Evolutionary conservation across 108 stramenopile genomes (phyloP), one percentile per base, ranked within the genome.

Genomic region (Cyclotella kingstonii): DNA sequence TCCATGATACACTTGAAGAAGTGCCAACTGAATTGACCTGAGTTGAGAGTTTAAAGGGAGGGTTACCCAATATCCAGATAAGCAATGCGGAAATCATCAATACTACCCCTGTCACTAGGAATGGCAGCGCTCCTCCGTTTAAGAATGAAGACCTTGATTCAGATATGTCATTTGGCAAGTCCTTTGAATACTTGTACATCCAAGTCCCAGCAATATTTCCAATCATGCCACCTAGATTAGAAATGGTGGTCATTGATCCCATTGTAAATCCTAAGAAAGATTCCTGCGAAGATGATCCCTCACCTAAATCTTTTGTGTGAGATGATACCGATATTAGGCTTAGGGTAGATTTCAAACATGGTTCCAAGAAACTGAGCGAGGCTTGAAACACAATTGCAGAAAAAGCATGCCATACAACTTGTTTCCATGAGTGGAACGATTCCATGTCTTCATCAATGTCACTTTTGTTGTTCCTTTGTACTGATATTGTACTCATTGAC

Each of bases 31-130:
- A n/a, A n/a, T n/a, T n/a, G n/a, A n/a, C n/a, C n/a, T 44, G 7
- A 17, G 4, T 44, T 17, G n/a, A 5, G n/a, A 12, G 11, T 22
- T 12, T 5, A 36, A 25, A 26, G 2, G 23, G 18, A 26, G 39
- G 67, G 38, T 68, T 58, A 39, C 60, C 67, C 42, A 68, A 68
- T 27, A 11, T 31, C 57, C 67, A 68, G 52, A 68, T 68, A 33
- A 51, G 11, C 25, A 44, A 2, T 3, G 67, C 50, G 3, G 56
- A 52, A 11, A 43, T 5, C 18, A 38, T 48, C 46, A 68, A 46
- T n/a, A 68, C 33, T 2, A 60, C 18, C 5, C 49, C 49, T 27
- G 43, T 43, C 27, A 59, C 50, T 18, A 60, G 11, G 41, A 60
- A 68, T 42, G 67, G 57, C 18, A 68, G 41, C 4, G 67, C 50